Conservation (phyloP, 2,329 filamentous ascomycete genomes). For the Hirsutella minnesotensis region DNA sequence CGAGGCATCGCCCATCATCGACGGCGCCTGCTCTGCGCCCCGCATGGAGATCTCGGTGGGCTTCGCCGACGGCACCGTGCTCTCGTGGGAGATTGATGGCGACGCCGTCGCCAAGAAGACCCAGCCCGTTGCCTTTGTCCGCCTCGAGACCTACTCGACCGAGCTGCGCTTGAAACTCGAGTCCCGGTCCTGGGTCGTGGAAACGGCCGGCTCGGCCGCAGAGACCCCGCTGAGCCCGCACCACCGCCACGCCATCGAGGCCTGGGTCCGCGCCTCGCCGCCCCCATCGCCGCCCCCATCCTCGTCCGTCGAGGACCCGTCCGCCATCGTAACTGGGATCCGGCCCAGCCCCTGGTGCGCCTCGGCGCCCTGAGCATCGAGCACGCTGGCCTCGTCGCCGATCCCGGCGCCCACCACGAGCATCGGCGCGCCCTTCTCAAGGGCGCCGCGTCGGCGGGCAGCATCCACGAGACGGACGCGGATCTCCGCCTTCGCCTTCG, state of each 20-base stretch:
- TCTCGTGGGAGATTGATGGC: constrained; percentile 24
- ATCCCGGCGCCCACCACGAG: constrained; percentile 8
- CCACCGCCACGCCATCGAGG: constrained; percentile 7
- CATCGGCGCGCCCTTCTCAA: constrained; percentile 11
- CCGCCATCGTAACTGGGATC: constrained; percentile 14
- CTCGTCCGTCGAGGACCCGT: neutral
- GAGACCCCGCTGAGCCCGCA: constrained; percentile 9
- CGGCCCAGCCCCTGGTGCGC: constrained; percentile 16
- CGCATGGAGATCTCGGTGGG: constrained; percentile 21
- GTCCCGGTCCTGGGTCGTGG: neutral
- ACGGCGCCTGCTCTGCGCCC: constrained; percentile 18
- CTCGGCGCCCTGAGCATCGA: constrained; percentile 18
- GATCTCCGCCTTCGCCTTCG: constrained; percentile 11
- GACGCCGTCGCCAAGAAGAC: constrained; percentile 16
- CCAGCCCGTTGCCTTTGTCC: constrained; percentile 18
- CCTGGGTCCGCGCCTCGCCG: constrained; percentile 10
- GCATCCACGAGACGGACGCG: neutral
- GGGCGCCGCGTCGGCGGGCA: constrained; percentile 5
- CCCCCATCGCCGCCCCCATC: neutral
- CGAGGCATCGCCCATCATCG: constrained; percentile 14
- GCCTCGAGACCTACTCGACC: constrained; percentile 22
- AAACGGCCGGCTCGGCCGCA: constrained; percentile 1
- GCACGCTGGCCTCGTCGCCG: constrained; percentile 13
- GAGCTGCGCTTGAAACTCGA: constrained; percentile 14
- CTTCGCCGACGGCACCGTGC: constrained; percentile 19